These are phyloP conservation scores for Astragalus glycyphyllos DNA, from an alignment of 306 rosid species.

Conservation along the genomic window DNA sequence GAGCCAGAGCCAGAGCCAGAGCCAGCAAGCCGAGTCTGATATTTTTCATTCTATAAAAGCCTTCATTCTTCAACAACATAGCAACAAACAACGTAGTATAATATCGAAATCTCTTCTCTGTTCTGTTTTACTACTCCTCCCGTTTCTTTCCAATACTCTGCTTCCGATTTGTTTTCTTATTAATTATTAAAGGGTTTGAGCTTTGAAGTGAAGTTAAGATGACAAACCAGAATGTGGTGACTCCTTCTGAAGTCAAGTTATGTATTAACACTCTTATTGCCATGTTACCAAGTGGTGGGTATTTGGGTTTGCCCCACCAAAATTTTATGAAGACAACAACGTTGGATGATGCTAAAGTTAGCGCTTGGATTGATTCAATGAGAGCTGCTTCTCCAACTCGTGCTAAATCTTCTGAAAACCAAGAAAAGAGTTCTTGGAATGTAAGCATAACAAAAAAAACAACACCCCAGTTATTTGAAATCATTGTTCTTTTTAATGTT, in stretches of 20 bases:
- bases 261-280: constrained; percentile 52
- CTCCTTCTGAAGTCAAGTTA: constrained; percentile 52
- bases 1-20: neutral
- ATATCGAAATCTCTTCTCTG: constrained; percentile 38
- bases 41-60: constrained; percentile 49
- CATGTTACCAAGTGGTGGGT: constrained; percentile 46
- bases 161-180: too few relatives aligned
- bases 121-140: constrained; percentile 23
- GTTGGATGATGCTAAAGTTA: constrained; percentile 60
- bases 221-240: constrained; percentile 74
- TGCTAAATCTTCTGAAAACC: constrained; percentile 50
- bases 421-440: constrained; percentile 59
- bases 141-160: neutral
- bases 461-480: neutral
- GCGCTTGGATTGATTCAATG: constrained; percentile 80
- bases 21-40: constrained; percentile 10
- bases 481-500: neutral
- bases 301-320: constrained; percentile 49
- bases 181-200: neutral
- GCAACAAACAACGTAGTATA: constrained; percentile 41
- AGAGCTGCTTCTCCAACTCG: constrained; percentile 92
- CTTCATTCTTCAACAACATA: constrained; percentile 21
- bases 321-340: constrained; percentile 48
- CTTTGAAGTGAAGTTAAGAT: constrained; percentile 40
- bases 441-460: constrained; percentile 50